These are phyloP conservation scores for Pichia kudriavzevii DNA, from an alignment of 1,139 yeast genomes.

Conservation along the genomic window DNA sequence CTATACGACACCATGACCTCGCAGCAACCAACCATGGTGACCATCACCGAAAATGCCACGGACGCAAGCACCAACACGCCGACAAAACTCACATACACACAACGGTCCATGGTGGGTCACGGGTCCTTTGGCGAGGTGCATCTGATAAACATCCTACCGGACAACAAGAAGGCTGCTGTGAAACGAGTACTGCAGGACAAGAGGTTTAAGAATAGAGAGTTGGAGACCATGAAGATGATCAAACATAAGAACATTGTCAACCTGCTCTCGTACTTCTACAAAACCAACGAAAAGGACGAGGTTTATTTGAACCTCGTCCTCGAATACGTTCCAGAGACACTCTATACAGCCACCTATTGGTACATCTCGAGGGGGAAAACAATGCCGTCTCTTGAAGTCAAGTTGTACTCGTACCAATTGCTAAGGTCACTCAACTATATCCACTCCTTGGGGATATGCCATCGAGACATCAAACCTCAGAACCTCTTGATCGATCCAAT, in stretches of 20 bases:
- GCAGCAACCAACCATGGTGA: conserved; percentile 31
- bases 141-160: conserved; percentile 71
- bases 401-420: conserved; percentile 84
- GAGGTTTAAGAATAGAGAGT: conserved; percentile 91
- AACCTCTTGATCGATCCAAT: conserved; percentile 83
- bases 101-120: conserved; percentile 80
- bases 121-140: conserved; percentile 97
- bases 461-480: conserved; percentile 96
- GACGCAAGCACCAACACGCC: conserved; percentile 67
- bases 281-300: conserved; percentile 49
- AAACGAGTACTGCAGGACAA: conserved; percentile 92
- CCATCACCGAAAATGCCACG: conserved; percentile 62
- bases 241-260: conserved; percentile 80
- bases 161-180: conserved; percentile 79
- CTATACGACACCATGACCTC: background rate
- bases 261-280: conserved; percentile 81
- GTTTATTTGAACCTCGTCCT: conserved; percentile 79
- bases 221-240: conserved; percentile 89
- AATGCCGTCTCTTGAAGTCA: conserved; percentile 88
- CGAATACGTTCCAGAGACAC: conserved; percentile 91
- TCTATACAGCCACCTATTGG: conserved; percentile 79
- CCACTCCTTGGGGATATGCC: conserved; percentile 85
- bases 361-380: conserved; percentile 69
- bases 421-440: conserved; percentile 86
- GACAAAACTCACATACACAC: conserved; percentile 58